Evolutionary conservation across 495 filamentous ascomycete genomes (phyloP).

Genomic region (Gamarada debralockiae): DNA sequence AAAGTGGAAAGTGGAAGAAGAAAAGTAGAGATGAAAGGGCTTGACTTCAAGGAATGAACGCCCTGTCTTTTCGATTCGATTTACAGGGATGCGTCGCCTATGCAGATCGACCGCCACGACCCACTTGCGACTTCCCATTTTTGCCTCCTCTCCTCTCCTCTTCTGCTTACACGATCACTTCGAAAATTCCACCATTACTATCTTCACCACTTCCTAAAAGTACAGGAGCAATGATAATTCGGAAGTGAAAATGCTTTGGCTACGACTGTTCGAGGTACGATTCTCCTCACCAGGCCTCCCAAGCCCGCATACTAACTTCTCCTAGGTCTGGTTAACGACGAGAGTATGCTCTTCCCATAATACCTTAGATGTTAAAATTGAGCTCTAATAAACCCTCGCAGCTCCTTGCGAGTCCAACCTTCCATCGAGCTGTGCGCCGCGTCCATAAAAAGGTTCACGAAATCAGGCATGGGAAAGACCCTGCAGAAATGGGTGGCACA

Average conservation of each 20-base stretch:
- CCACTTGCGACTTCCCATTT: not conserved
- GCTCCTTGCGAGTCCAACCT: conserved; percentile 57
- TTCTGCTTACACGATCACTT: not conserved
- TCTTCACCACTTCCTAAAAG: not conserved
- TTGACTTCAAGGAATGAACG: not conserved
- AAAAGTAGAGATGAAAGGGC: too few relatives aligned
- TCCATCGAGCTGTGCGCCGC: conserved; percentile 54
- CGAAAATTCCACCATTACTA: too few relatives aligned
- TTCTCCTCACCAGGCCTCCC: conserved; percentile 14
- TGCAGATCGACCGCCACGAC: too few relatives aligned
- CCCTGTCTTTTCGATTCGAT: too few relatives aligned
- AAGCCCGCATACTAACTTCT: conserved; percentile 11
- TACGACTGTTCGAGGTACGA: conserved; percentile 47
- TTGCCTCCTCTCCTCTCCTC: not conserved
- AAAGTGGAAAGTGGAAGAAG: too few relatives aligned
- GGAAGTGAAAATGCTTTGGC: conserved; percentile 18
- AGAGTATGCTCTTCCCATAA: conserved; percentile 18
- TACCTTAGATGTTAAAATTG: not conserved
- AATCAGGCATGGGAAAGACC: conserved; percentile 48
- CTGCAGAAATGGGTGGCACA: conserved; percentile 55
- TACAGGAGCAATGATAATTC: too few relatives aligned
- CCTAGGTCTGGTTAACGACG: conserved; percentile 25
- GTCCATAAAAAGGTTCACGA: conserved; percentile 52
- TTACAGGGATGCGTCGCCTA: not conserved
- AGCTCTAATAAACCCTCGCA: conserved; percentile 24